Evolutionary conservation across 208 protist species (phyloP).

Genomic region (Acanthamoeba healyi): DNA sequence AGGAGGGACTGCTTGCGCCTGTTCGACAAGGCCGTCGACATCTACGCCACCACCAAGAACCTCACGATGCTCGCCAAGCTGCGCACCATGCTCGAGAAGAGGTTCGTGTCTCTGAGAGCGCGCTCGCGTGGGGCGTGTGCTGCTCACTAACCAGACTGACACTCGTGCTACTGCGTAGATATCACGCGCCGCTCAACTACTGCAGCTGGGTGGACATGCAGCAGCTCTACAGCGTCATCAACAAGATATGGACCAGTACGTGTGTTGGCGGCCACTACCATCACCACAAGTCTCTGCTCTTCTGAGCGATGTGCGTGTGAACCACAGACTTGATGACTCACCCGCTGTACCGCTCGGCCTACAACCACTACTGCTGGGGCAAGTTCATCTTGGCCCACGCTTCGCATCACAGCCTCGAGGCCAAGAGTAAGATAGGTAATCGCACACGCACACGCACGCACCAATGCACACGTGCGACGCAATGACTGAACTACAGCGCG

Average conservation of each 20-base stretch:
- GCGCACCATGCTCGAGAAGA: slow-evolving; percentile 3
- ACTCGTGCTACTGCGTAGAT: no score
- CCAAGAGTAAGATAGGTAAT: background rate
- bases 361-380: slow-evolving; percentile 22
- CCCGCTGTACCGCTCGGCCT: background rate
- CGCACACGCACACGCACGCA: background rate
- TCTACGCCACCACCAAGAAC: slow-evolving; percentile 43
- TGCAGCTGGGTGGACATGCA: background rate
- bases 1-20: background rate
- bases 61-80: slow-evolving; percentile 16
- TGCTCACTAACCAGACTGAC: no score
- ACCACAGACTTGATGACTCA: background rate
- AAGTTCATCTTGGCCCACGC: background rate
- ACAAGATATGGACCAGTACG: slow-evolving; percentile 59
- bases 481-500: no score
- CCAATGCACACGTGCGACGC: no score
- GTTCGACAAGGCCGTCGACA: slow-evolving; percentile 53
- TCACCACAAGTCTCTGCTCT: no score
- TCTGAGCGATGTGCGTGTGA: no score
- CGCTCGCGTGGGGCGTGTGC: no score
- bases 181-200: slow-evolving; percentile 14
- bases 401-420: background rate
- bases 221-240: background rate
- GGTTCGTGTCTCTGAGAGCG: slow-evolving; percentile 4
- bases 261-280: no score